These are phyloP conservation scores for Magnaporthales sp. DNA, from an alignment of 2,329 filamentous ascomycete genomes.

Conservation along the genomic window DNA sequence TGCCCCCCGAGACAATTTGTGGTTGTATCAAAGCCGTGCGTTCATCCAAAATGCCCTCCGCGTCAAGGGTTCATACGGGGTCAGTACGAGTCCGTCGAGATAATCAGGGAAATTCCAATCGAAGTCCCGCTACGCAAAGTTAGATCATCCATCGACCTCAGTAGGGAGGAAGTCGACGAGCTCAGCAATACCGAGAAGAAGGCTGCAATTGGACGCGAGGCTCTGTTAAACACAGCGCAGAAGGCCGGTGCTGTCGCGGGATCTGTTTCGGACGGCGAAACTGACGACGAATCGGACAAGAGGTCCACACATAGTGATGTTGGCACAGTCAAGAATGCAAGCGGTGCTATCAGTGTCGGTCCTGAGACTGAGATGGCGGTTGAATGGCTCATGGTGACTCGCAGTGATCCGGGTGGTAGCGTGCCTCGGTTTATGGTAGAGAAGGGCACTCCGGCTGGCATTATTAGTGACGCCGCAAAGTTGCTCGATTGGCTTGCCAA, in stretches of 20 bases:
- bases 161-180: conserved; percentile 20
- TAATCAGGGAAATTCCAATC: conserved; percentile 74
- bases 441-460: conserved; percentile 72
- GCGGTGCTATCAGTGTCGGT: conserved; percentile 15
- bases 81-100: conserved; percentile 83
- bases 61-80: conserved; percentile 71
- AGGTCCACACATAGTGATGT: conserved; percentile 7
- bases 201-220: conserved; percentile 26
- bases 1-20: conserved; percentile 66
- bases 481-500: conserved; percentile 66
- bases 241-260: conserved; percentile 12
- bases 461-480: conserved; percentile 69
- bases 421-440: conserved; percentile 91
- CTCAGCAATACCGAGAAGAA: conserved; percentile 16
- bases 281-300: conserved; percentile 20
- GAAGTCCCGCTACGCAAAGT: conserved; percentile 32
- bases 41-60: conserved; percentile 63
- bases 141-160: conserved; percentile 35
- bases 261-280: conserved; percentile 11
- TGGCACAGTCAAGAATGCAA: conserved; percentile 4
- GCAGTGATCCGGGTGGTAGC: conserved; percentile 80
- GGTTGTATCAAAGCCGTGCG: conserved; percentile 77
- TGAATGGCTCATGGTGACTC: conserved; percentile 90
- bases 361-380: conserved; percentile 35
- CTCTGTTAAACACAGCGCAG: conserved; percentile 31